Evolutionary conservation across 106 monocot genomes (phyloP).

Genomic region (Phalaenopsis aphrodite): DNA sequence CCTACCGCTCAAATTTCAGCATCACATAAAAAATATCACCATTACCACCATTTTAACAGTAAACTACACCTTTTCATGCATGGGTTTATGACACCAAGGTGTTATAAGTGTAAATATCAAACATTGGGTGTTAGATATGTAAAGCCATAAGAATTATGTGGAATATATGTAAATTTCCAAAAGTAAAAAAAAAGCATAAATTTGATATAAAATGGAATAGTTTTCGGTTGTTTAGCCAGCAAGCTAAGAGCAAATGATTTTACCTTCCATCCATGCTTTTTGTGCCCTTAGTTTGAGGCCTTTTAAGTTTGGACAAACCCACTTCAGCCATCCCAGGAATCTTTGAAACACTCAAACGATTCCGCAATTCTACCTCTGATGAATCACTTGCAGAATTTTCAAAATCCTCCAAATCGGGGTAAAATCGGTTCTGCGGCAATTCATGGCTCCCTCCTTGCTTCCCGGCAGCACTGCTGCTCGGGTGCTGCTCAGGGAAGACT

Average conservation of each 20-base stretch:
- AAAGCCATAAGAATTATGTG: too few relatives aligned
- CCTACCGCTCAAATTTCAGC: too few relatives aligned
- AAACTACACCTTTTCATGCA: too few relatives aligned
- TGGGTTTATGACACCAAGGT: too few relatives aligned
- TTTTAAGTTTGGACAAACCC: constrained; percentile 25
- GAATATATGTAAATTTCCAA: too few relatives aligned
- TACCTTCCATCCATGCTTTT: constrained; percentile 36
- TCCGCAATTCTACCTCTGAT: constrained; percentile 45
- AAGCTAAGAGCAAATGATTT: neutral
- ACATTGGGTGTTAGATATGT: too few relatives aligned
- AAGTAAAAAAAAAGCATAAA: neutral
- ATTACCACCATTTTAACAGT: too few relatives aligned
- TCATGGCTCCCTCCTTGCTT: constrained; percentile 17
- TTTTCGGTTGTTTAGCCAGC: neutral
- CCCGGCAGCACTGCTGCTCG: constrained; percentile 4
- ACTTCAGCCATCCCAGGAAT: constrained; percentile 7
- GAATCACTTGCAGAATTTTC: constrained; percentile 57
- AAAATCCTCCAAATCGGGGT: constrained; percentile 51
- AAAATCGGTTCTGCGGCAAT: constrained; percentile 10
- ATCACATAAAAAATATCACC: too few relatives aligned
- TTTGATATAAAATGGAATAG: neutral
- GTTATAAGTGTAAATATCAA: too few relatives aligned
- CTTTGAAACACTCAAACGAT: constrained; percentile 31
- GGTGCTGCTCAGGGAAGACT: constrained; percentile 17
- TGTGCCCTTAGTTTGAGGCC: constrained; percentile 27